These are phyloP conservation scores for Pseudotsuga menziesii DNA, from an alignment of 75 land plant species.

Conservation along the genomic window DNA sequence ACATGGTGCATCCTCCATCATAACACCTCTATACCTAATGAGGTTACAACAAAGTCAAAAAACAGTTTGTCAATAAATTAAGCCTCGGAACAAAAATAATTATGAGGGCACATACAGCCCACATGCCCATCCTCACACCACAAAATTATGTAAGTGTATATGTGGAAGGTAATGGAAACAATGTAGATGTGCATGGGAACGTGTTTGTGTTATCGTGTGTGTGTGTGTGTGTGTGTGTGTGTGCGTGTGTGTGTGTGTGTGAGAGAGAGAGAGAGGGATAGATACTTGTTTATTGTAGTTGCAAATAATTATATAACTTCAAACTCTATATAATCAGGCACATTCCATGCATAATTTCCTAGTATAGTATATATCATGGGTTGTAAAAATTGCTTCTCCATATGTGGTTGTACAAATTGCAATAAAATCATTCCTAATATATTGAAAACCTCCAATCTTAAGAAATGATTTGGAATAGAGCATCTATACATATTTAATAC, in stretches of 20 bases:
- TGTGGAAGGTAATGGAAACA: too few species aligned
- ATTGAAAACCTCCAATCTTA: not conserved
- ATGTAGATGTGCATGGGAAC: too few species aligned
- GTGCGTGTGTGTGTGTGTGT: too few species aligned
- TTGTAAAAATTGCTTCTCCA: constrained; percentile 95
- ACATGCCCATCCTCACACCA: too few species aligned
- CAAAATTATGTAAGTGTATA: too few species aligned
- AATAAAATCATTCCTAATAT: not conserved
- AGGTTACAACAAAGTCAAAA: not conserved
- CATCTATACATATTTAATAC: not conserved
- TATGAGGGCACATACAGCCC: too few species aligned
- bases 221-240: too few species aligned
- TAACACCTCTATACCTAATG: constrained; percentile 74
- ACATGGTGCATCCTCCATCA: constrained; percentile 98
- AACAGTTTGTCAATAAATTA: not conserved
- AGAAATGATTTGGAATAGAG: not conserved
- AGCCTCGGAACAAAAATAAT: too few species aligned
- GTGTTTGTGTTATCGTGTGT: too few species aligned
- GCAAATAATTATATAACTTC: constrained; percentile 98
- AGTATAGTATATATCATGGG: constrained; percentile 99
- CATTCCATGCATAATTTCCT: constrained; percentile 94
- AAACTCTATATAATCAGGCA: constrained; percentile 97
- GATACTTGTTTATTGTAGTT: constrained; percentile 97
- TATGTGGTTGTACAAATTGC: constrained; percentile 71
- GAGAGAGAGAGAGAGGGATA: not conserved